Conservation (phyloP, 1,284 basidiomycete species). For the Macrocystidia cucumis region DNA sequence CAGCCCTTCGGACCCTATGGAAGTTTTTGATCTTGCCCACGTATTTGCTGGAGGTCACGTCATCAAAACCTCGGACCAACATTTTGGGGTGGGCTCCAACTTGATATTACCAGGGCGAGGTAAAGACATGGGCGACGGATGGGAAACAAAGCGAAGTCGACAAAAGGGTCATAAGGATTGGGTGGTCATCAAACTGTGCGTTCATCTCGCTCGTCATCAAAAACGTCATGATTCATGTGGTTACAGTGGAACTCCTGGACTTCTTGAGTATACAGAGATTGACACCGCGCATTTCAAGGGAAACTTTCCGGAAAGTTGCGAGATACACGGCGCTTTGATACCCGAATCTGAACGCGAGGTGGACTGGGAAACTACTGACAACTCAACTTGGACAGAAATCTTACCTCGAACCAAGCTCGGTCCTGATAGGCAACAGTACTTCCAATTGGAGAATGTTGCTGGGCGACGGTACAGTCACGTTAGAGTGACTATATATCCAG, state of each 20-base stretch:
- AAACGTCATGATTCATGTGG: constrained; percentile 5
- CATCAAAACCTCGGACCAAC: constrained; percentile 81
- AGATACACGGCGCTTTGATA: constrained; percentile 73
- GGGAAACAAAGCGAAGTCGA: constrained; percentile 94
- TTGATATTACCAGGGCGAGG: constrained; percentile 85
- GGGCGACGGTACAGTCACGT: constrained; percentile 74
- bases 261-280: constrained; percentile 76
- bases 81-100: constrained; percentile 91
- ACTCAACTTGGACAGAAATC: constrained; percentile 67
- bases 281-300: constrained; percentile 96
- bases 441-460: constrained; percentile 66
- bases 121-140: constrained; percentile 95
- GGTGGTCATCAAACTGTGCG: constrained; percentile 85
- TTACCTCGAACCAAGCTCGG: constrained; percentile 78
- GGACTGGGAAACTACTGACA: constrained; percentile 29
- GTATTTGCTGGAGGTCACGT: constrained; percentile 87
- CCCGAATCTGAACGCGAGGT: constrained; percentile 35
- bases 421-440: constrained; percentile 86
- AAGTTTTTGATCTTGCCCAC: constrained; percentile 79
- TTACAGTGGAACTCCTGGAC: constrained; percentile 57
- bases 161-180: constrained; percentile 81
- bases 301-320: constrained; percentile 90
- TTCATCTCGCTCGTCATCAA: constrained; percentile 9
- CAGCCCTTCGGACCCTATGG: constrained; percentile 41
- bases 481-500: constrained; percentile 85